These are phyloP conservation scores for Umbelopsis sp. DNA, from an alignment of 192 early-diverging fungal genomes.

Conservation along the genomic window DNA sequence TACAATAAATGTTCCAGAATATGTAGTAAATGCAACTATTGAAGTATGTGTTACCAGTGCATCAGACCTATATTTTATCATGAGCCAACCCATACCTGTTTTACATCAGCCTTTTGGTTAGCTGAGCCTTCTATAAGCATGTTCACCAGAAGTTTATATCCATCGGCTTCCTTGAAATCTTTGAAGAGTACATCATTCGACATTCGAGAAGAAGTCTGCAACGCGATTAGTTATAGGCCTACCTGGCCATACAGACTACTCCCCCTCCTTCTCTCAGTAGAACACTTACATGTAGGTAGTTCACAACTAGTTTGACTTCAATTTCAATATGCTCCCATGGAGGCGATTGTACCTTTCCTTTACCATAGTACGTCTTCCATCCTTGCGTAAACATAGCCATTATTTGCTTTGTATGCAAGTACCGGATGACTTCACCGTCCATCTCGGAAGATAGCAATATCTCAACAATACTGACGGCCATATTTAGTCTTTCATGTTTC, in stretches of 20 bases:
- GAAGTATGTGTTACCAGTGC: background rate
- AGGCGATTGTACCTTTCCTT: background rate
- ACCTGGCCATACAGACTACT: background rate
- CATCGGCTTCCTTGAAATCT: background rate
- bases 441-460: slow-evolving; percentile 24
- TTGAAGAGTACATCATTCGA: slow-evolving; percentile 4
- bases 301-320: background rate
- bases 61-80: background rate
- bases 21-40: slow-evolving; percentile 16
- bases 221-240: background rate
- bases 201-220: background rate
- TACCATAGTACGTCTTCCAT: slow-evolving; percentile 16
- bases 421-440: slow-evolving; percentile 28
- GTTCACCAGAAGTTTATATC: background rate
- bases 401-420: slow-evolving; percentile 28
- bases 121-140: background rate
- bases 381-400: slow-evolving; percentile 21
- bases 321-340: slow-evolving; percentile 15
- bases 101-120: slow-evolving; percentile 17
- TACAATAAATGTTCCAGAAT: slow-evolving; percentile 49
- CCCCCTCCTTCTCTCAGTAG: no score
- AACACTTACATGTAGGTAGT: background rate
- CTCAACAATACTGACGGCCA: slow-evolving; percentile 12
- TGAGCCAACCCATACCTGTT: slow-evolving; percentile 45
- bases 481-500: no score